Percentiles rank a stretch among this genome's conserved stretches.
These are phyloP conservation scores for Acorus gramineus DNA, from an alignment of 106 monocot species.

Conservation along the genomic window DNA sequence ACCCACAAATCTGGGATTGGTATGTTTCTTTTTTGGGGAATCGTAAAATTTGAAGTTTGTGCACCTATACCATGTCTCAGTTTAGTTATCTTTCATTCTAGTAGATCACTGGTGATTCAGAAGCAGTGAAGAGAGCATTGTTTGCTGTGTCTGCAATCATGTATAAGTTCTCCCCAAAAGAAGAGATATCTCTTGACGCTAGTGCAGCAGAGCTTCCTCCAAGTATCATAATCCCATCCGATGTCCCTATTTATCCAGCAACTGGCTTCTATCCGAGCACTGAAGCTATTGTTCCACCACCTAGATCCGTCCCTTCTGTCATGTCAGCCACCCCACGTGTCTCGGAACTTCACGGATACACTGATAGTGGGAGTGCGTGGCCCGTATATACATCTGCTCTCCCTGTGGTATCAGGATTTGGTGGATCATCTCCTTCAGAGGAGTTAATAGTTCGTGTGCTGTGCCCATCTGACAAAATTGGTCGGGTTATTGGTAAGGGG, in stretches of 20 bases:
- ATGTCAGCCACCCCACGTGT: slow-evolving; percentile 29
- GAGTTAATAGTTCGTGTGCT: slow-evolving; percentile 62
- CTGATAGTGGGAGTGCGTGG: slow-evolving; percentile 30
- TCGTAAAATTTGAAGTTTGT: no score
- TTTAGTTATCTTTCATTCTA: neutral
- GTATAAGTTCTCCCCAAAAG: slow-evolving; percentile 80
- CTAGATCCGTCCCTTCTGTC: slow-evolving; percentile 32
- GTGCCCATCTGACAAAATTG: slow-evolving; percentile 80
- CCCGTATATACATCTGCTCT: slow-evolving; percentile 39
- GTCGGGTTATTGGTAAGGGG: slow-evolving; percentile 91
- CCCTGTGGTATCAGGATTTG: slow-evolving; percentile 50
- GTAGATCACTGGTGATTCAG: slow-evolving; percentile 78
- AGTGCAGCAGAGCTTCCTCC: slow-evolving; percentile 40
- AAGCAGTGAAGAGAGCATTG: slow-evolving; percentile 66
- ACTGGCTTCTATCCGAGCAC: slow-evolving; percentile 39
- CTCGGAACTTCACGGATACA: slow-evolving; percentile 42
- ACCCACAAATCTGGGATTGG: no score
- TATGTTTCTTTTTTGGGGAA: no score
- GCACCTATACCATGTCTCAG: neutral
- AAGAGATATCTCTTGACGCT: slow-evolving; percentile 86
- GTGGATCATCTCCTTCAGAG: slow-evolving; percentile 33
- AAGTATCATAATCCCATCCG: slow-evolving; percentile 77
- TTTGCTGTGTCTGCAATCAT: slow-evolving; percentile 66
- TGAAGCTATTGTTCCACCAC: slow-evolving; percentile 35
- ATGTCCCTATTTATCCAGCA: slow-evolving; percentile 65